Conservation (phyloP, 352 stramenopile species). For the Globisporangium alternatum region DNA sequence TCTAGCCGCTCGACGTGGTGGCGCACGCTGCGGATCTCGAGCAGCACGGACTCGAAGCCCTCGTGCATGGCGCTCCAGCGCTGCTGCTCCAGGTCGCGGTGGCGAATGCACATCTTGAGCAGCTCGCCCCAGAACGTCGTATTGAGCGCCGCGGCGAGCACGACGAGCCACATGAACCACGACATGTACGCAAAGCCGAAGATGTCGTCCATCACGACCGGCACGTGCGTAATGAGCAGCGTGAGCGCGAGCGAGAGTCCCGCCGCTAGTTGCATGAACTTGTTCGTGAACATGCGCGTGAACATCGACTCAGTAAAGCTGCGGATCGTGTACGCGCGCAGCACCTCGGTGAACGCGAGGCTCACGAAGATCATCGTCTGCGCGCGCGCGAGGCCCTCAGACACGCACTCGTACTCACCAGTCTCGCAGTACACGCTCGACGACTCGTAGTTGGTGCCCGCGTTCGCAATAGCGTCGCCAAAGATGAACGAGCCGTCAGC, state of each 20-base stretch:
- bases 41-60: slow-evolving; percentile 53
- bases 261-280: slow-evolving; percentile 56
- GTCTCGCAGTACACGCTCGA: slow-evolving; percentile 46
- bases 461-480: slow-evolving; percentile 36
- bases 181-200: slow-evolving; percentile 52
- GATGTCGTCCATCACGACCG: slow-evolving; percentile 42
- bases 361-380: slow-evolving; percentile 78
- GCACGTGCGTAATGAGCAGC: slow-evolving; percentile 38
- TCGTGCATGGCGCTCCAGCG: slow-evolving; percentile 46
- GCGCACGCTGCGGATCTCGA: slow-evolving; percentile 59
- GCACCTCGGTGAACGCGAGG: slow-evolving; percentile 67
- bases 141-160: slow-evolving; percentile 27
- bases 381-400: slow-evolving; percentile 48
- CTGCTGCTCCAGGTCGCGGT: slow-evolving; percentile 20
- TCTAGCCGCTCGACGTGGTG: slow-evolving; percentile 54
- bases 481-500: slow-evolving; percentile 55
- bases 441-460: slow-evolving; percentile 44
- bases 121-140: slow-evolving; percentile 39
- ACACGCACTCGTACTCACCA: slow-evolving; percentile 58
- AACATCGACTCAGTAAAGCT: slow-evolving; percentile 70
- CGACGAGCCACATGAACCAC: slow-evolving; percentile 41
- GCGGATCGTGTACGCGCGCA: slow-evolving; percentile 75
- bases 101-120: slow-evolving; percentile 33
- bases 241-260: slow-evolving; percentile 48
- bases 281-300: slow-evolving; percentile 60